phyloP scores from a whole-genome alignment of 176 grass and related monocot genomes.

The Cymbopogon citratus region DNA sequence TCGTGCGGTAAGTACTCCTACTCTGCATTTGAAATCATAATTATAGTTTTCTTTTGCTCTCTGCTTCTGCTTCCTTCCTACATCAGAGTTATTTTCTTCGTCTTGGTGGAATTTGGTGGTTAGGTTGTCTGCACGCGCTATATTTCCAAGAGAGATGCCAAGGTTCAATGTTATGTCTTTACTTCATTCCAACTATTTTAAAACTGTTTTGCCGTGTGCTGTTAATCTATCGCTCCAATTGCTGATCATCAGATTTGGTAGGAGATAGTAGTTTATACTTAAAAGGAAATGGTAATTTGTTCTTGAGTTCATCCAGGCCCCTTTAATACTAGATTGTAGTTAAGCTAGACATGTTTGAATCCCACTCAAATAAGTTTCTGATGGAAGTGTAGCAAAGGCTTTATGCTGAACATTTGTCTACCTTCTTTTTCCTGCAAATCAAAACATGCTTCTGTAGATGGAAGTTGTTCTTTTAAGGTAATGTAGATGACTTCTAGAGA shows the following conservation, averaged over 20 bases:
- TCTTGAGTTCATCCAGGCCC: not conserved
- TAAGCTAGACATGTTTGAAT: not conserved
- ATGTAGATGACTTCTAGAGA: not conserved
- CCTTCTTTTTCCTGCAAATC: not conserved
- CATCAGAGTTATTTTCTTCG: constrained; percentile 21
- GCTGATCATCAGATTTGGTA: not conserved
- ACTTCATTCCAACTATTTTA: constrained; percentile 19
- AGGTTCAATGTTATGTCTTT: constrained; percentile 40
- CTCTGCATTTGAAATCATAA: not conserved
- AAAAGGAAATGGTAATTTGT: not conserved
- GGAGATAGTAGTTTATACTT: not conserved
- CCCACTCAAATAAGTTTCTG: not conserved
- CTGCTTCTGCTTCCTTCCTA: constrained; percentile 4
- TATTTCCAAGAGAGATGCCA: constrained; percentile 88
- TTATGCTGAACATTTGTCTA: not conserved
- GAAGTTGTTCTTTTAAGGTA: not conserved
- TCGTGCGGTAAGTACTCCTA: constrained; percentile 55
- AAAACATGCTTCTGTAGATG: not conserved
- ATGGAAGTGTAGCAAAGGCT: not conserved
- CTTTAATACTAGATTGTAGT: not conserved
- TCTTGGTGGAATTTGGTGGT: constrained; percentile 24
- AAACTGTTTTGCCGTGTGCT: constrained; percentile 5
- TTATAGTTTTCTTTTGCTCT: constrained; percentile 6
- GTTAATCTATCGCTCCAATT: not conserved
- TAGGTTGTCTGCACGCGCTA: constrained; percentile 89